Base-by-base conservation (phyloP, 441 rosid species). In the Erysimum cheiri region DNA sequence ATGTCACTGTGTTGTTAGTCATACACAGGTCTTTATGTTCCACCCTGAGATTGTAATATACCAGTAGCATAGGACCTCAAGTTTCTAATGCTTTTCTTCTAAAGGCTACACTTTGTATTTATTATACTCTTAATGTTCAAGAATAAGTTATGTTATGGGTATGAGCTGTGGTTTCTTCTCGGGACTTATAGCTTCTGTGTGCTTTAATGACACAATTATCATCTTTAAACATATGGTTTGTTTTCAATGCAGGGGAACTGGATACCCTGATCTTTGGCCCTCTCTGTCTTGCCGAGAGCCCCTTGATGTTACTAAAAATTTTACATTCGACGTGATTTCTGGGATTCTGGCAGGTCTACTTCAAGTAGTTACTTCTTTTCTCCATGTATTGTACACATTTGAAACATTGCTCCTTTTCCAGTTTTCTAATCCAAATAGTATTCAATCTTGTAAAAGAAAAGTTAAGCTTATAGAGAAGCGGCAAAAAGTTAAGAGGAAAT, bases 221-320 rank as follows among this genome's bases (percentile, higher is more conserved):
- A 8, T 26, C 48, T 70, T 10, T 58, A 59, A 61, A 44, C 32
- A 49, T 77, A 60, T 82, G 44, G 62, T 28, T 65, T 76, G 71
- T 47, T 75, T 72, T 74, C 37, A 80, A 8, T 58, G 62, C 19
- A 58, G 62, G 62, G 62, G 62, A 22, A 37, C 17, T 36, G 62
- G 62, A 36, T 58, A 58, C 32, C 62, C 62, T 71, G 90, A 85
- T 74, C 93, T 95, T 60, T 95, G 97, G 99, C 98, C 98, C 53
- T 88, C 96, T 64, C 62, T 80, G 54, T 72, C 92, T 67, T 95
- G 99, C 80, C 82, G 85, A 88, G 96, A 95, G 88, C 99, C 99
- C 31, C 99, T 95, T 55, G 98, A 95, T 70, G 93, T 95, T 70
- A 37, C 98, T 33, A 90, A 92, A 64, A 85, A 81, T 57, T 90